Conservation (phyloP, 163 green algal species). For the Chlamydomonas reinhardtii region DNA sequence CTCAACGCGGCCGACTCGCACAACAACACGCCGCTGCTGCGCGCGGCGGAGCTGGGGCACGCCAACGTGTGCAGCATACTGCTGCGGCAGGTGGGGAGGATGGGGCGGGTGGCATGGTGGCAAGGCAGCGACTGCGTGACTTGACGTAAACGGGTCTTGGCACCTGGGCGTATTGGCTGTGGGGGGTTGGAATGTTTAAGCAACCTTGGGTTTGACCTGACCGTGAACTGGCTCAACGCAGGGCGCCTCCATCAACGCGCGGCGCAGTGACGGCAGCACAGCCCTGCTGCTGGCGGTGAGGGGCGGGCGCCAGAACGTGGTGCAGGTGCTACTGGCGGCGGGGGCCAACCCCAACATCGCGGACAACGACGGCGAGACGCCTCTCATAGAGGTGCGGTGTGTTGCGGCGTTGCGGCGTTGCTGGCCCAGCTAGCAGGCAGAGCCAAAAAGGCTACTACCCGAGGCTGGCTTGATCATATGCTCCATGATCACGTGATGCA, state of each 20-base stretch:
- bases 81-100: background rate
- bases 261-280: slow-evolving; percentile 29
- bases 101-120: too few species aligned
- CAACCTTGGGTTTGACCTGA: too few species aligned
- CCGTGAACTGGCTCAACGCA: background rate
- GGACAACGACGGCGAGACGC: slow-evolving; percentile 41
- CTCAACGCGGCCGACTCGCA: slow-evolving; percentile 27
- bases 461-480: too few species aligned
- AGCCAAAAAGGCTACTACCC: background rate
- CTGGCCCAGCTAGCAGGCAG: background rate
- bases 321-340: slow-evolving; percentile 48
- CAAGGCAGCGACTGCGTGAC: too few species aligned
- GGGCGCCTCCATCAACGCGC: slow-evolving; percentile 45
- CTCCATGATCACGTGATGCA: too few species aligned
- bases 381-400: slow-evolving; percentile 33
- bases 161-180: too few species aligned
- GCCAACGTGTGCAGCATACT: slow-evolving; percentile 45
- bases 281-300: slow-evolving; percentile 41
- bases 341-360: slow-evolving; percentile 47
- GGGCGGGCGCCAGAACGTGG: slow-evolving; percentile 30
- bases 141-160: too few species aligned
- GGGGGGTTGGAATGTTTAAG: too few species aligned
- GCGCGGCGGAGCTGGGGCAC: slow-evolving; percentile 46
- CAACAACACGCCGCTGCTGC: slow-evolving; percentile 42
- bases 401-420: too few species aligned